These are phyloP conservation scores for Leucosporidium scottii DNA, from an alignment of 768 basidiomycete species.

Conservation along the genomic window DNA sequence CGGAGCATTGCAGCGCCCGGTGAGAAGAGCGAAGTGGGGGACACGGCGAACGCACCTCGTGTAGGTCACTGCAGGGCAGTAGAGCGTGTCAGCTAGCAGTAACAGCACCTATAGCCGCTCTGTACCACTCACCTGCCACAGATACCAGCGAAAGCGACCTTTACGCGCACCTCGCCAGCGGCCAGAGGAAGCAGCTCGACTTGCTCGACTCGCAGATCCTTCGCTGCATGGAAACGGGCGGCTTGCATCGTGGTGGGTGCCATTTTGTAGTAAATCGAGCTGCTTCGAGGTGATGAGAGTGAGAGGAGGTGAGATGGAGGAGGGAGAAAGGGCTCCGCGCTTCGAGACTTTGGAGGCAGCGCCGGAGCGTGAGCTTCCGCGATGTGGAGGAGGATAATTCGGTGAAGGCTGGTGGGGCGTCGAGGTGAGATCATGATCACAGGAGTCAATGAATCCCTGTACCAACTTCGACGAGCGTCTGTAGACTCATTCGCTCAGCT, in stretches of 20 bases:
- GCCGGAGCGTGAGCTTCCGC: too few relatives aligned
- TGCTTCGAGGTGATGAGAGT: too few relatives aligned
- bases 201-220: slow-evolving; percentile 48
- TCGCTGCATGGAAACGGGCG: slow-evolving; percentile 47
- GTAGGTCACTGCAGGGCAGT: slow-evolving; percentile 42
- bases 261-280: neutral
- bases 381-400: too few relatives aligned
- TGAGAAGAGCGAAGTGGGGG: neutral
- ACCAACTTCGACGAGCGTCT: too few relatives aligned
- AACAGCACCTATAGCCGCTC: too few relatives aligned
- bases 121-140: slow-evolving; percentile 43
- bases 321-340: too few relatives aligned
- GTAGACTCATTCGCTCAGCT: too few relatives aligned
- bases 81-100: neutral
- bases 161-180: slow-evolving; percentile 45
- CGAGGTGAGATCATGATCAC: too few relatives aligned
- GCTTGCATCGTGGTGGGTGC: slow-evolving; percentile 44
- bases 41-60: slow-evolving; percentile 40
- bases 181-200: slow-evolving; percentile 43
- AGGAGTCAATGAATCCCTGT: too few relatives aligned
- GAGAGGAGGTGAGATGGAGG: too few relatives aligned
- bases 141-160: slow-evolving; percentile 39
- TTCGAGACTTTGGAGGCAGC: too few relatives aligned
- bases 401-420: too few relatives aligned
- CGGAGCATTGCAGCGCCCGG: neutral